Conservation (phyloP, 1,139 yeast species). For the Zygoascus hellenicus region DNA sequence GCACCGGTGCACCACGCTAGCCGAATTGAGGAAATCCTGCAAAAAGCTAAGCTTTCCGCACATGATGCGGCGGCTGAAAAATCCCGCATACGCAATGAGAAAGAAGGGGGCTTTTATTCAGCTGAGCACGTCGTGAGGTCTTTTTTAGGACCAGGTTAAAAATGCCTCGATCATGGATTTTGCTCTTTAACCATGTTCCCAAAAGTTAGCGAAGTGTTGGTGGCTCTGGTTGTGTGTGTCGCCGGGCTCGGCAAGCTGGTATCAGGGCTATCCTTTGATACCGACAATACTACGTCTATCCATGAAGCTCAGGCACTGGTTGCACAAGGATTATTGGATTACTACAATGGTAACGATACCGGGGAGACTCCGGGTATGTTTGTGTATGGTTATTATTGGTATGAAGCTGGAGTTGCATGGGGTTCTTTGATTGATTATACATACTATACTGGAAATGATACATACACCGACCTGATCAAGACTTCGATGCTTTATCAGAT, state of each 20-base stretch:
- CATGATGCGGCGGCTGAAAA: too few species aligned
- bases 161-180: too few species aligned
- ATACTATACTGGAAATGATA: conserved; percentile 55
- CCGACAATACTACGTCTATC: conserved; percentile 28
- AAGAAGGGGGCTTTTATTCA: too few species aligned
- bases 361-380: conserved; percentile 70
- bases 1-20: too few species aligned
- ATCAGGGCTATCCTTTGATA: conserved; percentile 8
- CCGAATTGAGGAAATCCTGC: too few species aligned
- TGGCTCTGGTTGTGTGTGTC: neutral
- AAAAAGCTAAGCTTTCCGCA: too few species aligned
- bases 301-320: conserved; percentile 48
- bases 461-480: conserved; percentile 51
- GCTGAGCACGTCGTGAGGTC: too few species aligned
- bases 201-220: too few species aligned
- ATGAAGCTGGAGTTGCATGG: conserved; percentile 92
- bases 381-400: conserved; percentile 77
- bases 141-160: too few species aligned
- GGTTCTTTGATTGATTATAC: conserved; percentile 69
- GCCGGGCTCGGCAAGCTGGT: conserved; percentile 1
- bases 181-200: too few species aligned
- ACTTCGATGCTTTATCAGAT: conserved; percentile 58
- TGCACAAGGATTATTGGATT: conserved; percentile 61
- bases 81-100: too few species aligned
- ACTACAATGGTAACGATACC: conserved; percentile 53